A percentile compares a stretch with the other conserved stretches of the same genome.
These are phyloP conservation scores for Bathelium albidoporum DNA, from an alignment of 495 filamentous ascomycete species.

Conservation along the genomic window DNA sequence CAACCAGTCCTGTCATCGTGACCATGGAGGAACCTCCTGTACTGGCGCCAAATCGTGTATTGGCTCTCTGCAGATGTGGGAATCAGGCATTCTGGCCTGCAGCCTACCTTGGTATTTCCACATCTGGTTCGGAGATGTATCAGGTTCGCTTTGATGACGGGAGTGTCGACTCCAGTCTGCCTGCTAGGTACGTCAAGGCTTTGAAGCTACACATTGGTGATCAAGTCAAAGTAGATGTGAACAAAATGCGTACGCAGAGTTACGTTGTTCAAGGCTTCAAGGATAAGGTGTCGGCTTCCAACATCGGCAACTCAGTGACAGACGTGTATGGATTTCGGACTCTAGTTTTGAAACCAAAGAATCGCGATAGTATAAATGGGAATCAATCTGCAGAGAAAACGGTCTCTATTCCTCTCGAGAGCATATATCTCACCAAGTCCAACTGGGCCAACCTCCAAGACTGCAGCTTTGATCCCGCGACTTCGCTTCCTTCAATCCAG, in stretches of 20 bases:
- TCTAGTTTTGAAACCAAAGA: slow-evolving; percentile 22
- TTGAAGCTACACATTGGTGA: slow-evolving; percentile 32
- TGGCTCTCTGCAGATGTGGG: slow-evolving; percentile 32
- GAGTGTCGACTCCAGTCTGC: slow-evolving; percentile 16
- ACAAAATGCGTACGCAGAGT: slow-evolving; percentile 25
- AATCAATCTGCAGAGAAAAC: neutral
- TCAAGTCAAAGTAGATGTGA: slow-evolving; percentile 32
- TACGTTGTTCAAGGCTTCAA: slow-evolving; percentile 33
- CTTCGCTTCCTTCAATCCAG: neutral
- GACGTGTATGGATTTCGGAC: slow-evolving; percentile 28
- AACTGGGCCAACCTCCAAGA: slow-evolving; percentile 28
- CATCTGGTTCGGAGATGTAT: slow-evolving; percentile 7
- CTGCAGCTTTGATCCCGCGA: slow-evolving; percentile 20
- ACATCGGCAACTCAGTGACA: slow-evolving; percentile 17
- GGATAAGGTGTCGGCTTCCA: slow-evolving; percentile 12
- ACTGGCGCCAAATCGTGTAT: slow-evolving; percentile 24
- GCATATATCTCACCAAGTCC: slow-evolving; percentile 28
- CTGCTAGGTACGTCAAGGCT: slow-evolving; percentile 17
- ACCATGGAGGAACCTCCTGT: neutral
- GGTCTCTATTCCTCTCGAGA: slow-evolving; percentile 24
- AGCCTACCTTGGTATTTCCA: slow-evolving; percentile 24
- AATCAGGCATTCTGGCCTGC: slow-evolving; percentile 31
- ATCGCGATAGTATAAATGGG: slow-evolving; percentile 23
- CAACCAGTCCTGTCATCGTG: neutral
- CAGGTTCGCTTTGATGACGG: slow-evolving; percentile 35